Evolutionary conservation across 2,329 filamentous ascomycete species (phyloP).

Genomic region (Paracorniculantispora psalliotae): DNA sequence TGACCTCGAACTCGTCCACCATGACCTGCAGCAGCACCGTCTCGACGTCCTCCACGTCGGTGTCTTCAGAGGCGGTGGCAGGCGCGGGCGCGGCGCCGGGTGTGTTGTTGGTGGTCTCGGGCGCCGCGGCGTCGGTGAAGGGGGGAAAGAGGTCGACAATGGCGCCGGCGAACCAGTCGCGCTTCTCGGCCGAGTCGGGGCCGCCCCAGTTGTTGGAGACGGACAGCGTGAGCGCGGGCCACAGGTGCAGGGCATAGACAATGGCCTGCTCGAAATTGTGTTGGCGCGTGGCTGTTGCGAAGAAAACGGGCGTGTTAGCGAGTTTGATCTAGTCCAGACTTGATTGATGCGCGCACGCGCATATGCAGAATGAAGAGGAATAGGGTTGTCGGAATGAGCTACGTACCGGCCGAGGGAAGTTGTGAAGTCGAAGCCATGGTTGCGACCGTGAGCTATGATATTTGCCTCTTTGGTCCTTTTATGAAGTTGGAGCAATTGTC

Average conservation of each 20-base stretch:
- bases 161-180: conserved; percentile 92
- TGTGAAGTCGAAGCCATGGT: conserved; percentile 10
- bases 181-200: conserved; percentile 75
- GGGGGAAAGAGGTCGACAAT: conserved; percentile 76
- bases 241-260: conserved; percentile 78
- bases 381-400: too few species aligned
- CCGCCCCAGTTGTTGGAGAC: conserved; percentile 88
- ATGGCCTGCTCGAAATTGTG: conserved; percentile 79
- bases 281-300: conserved; percentile 47
- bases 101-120: conserved; percentile 16
- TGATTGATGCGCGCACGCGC: not conserved
- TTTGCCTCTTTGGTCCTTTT: conserved; percentile 3
- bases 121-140: conserved; percentile 42
- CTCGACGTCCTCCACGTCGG: conserved; percentile 77
- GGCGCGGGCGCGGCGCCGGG: conserved; percentile 1
- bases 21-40: conserved; percentile 82
- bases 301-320: conserved; percentile 9
- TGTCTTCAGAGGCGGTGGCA: conserved; percentile 35
- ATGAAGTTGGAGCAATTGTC: not conserved
- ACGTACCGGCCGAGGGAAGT: conserved; percentile 18
- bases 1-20: conserved; percentile 92
- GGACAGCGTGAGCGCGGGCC: conserved; percentile 82
- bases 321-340: not conserved
- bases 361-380: not conserved
- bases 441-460: conserved; percentile 6